phyloP scores from a whole-genome alignment of 108 stramenopile genomes.

The Seminavis robusta region DNA sequence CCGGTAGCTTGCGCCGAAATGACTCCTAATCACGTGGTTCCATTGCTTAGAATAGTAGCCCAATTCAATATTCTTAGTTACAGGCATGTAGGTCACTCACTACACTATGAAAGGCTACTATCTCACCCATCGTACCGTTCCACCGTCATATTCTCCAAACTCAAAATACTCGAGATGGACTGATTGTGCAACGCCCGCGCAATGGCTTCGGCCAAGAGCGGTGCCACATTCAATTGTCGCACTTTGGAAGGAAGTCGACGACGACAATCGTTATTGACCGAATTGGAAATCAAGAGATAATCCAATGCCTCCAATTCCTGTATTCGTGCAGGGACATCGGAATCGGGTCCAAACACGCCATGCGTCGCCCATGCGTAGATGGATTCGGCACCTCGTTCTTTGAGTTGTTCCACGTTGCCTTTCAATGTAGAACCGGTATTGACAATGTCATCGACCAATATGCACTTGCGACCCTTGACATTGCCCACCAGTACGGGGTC shows the following conservation, averaged over 20 bases:
- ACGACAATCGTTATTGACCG: constrained; percentile 34
- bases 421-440: constrained; percentile 76
- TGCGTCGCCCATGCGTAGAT: constrained; percentile 90
- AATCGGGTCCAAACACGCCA: constrained; percentile 67
- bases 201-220: constrained; percentile 85
- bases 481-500: constrained; percentile 67
- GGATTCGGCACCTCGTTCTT: constrained; percentile 59
- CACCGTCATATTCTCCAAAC: constrained; percentile 39
- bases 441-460: constrained; percentile 88
- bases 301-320: constrained; percentile 43
- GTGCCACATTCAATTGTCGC: constrained; percentile 79
- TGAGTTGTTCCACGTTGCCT: constrained; percentile 48
- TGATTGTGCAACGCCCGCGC: constrained; percentile 74
- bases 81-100: no score
- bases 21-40: no score
- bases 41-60: no score
- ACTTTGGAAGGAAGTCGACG: constrained; percentile 62
- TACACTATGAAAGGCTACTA: neutral
- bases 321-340: constrained; percentile 52
- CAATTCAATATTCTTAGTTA: no score
- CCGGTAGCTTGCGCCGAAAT: no score
- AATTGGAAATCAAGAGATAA: constrained; percentile 71
- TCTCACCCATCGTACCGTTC: constrained; percentile 49
- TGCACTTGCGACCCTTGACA: constrained; percentile 74
- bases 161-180: constrained; percentile 69